phyloP scores from a whole-genome alignment of 371 early-diverging fungal genomes.

The Apophysomyces variabilis region DNA sequence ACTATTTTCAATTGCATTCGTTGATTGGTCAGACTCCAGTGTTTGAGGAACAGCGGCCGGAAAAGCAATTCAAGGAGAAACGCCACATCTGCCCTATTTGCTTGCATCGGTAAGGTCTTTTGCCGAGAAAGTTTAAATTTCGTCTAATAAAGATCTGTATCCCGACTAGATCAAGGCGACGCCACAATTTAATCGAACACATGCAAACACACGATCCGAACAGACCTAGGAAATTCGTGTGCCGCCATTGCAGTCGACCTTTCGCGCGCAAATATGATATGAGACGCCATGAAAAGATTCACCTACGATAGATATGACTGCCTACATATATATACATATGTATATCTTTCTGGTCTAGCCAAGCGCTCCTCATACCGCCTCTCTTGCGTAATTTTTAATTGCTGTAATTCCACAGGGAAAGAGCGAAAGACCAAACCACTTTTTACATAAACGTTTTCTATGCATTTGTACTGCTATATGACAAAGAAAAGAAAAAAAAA shows the following conservation, averaged over 20 bases:
- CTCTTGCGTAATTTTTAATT: no score
- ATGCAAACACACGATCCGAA: constrained; percentile 39
- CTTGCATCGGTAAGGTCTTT: constrained; percentile 29
- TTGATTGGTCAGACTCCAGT: neutral
- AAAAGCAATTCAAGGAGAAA: constrained; percentile 23
- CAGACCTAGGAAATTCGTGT: constrained; percentile 30
- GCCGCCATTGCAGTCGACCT: constrained; percentile 27
- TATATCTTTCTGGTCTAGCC: no score
- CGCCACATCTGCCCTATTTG: constrained; percentile 33
- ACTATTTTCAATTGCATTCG: constrained; percentile 2
- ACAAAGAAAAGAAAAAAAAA: neutral
- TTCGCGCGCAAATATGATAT: constrained; percentile 43
- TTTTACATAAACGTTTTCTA: no score
- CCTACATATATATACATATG: no score
- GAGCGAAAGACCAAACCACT: no score
- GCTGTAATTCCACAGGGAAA: no score
- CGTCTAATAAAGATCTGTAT: constrained; percentile 1
- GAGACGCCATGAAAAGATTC: constrained; percentile 45
- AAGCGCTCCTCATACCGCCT: no score
- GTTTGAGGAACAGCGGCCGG: constrained; percentile 10
- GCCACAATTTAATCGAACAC: constrained; percentile 37
- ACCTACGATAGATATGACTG: constrained; percentile 16
- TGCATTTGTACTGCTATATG: no score
- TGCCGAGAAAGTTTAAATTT: constrained; percentile 3
- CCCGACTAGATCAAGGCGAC: constrained; percentile 33